These are phyloP conservation scores for Eutrema yunnanense DNA, from an alignment of 345 rosid genomes.

Conservation along the genomic window DNA sequence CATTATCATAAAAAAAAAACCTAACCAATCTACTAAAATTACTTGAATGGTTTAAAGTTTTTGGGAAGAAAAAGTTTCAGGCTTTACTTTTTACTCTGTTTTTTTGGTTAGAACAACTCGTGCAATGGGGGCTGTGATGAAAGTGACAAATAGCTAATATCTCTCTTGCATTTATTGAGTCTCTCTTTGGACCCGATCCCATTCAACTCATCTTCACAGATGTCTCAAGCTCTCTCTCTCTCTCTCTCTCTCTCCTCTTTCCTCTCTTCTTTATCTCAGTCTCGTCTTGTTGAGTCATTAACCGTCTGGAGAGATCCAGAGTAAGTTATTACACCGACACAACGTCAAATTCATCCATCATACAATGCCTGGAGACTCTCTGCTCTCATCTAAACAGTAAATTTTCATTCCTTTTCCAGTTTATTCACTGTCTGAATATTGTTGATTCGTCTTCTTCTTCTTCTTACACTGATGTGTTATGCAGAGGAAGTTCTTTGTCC, in stretches of 20 bases:
- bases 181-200: conserved; percentile 28
- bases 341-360: conserved; percentile 3
- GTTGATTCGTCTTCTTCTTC: background rate
- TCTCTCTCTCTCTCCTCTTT: conserved; percentile 16
- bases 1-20: background rate
- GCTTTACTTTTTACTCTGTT: conserved; percentile 13
- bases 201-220: conserved; percentile 28
- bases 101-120: conserved; percentile 27
- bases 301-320: conserved; percentile 7
- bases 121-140: conserved; percentile 33
- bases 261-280: conserved; percentile 3
- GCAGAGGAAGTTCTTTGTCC: conserved; percentile 22
- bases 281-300: conserved; percentile 11
- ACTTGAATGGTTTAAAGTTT: background rate
- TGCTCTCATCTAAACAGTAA: conserved; percentile 25
- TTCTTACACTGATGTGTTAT: background rate
- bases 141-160: conserved; percentile 32
- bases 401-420: background rate
- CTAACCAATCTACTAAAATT: background rate
- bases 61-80: conserved; percentile 6
- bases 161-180: conserved; percentile 31
- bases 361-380: conserved; percentile 25
- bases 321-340: conserved; percentile 14
- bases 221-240: conserved; percentile 25
- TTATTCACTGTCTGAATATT: background rate